A percentile compares a stretch with the other conserved stretches of the same genome.
Conservation (phyloP, 768 basidiomycete genomes). For the Kwoniella sp. region DNA sequence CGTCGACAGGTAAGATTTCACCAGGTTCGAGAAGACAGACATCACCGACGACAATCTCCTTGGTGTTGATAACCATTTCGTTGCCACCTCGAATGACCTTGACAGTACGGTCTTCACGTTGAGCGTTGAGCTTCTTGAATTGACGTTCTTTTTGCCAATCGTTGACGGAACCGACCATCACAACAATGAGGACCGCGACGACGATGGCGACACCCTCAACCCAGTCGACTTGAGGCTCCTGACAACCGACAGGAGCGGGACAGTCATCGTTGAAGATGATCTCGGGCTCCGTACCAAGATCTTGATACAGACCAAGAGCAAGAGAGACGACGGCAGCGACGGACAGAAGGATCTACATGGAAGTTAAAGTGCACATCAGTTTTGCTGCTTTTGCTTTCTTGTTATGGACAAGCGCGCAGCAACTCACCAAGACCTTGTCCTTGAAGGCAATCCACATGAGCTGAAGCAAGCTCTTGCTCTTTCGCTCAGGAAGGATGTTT, state of each 20-base stretch:
- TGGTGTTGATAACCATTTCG: conserved; percentile 69
- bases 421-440: conserved; percentile 82
- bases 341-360: conserved; percentile 74
- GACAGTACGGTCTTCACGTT: conserved; percentile 90
- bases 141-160: conserved; percentile 99
- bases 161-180: conserved; percentile 85
- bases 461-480: conserved; percentile 68
- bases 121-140: conserved; percentile 86
- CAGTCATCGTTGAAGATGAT: conserved; percentile 53
- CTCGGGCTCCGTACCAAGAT: conserved; percentile 73
- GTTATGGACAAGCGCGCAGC: too few species aligned
- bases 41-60: conserved; percentile 94
- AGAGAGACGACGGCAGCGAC: conserved; percentile 91
- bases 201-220: conserved; percentile 74
- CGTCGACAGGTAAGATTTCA: conserved; percentile 94
- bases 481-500: conserved; percentile 73
- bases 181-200: conserved; percentile 62
- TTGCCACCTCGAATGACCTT: conserved; percentile 74
- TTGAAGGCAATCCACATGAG: conserved; percentile 85
- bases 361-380: neutral
- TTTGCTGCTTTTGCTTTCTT: too few species aligned
- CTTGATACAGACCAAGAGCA: conserved; percentile 90
- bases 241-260: conserved; percentile 53
- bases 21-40: conserved; percentile 90
- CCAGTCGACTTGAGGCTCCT: conserved; percentile 86